A percentile compares a stretch with the other conserved stretches of the same genome.
These are phyloP conservation scores for Aureobasidium sp. DNA, from an alignment of 2,329 filamentous ascomycete species.

Conservation along the genomic window DNA sequence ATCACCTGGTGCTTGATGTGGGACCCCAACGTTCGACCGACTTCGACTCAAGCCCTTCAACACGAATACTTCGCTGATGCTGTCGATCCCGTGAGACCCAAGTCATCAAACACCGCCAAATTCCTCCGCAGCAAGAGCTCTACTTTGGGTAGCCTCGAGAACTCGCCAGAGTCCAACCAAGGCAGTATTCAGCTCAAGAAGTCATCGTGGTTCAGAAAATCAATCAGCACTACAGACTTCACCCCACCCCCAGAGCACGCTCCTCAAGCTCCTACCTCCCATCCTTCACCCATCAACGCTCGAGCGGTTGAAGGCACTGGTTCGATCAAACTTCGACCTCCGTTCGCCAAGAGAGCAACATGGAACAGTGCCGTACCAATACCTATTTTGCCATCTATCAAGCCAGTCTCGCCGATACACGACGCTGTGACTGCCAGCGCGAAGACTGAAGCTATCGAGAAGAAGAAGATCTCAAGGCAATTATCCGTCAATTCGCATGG, in stretches of 20 bases:
- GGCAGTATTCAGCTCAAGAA: slow-evolving; percentile 64
- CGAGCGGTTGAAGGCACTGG: slow-evolving; percentile 39
- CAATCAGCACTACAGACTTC: slow-evolving; percentile 74
- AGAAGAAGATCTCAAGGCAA: slow-evolving; percentile 85
- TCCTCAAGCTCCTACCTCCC: slow-evolving; percentile 28
- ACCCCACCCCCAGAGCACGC: slow-evolving; percentile 55
- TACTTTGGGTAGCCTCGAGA: slow-evolving; percentile 64
- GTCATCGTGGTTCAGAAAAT: slow-evolving; percentile 90
- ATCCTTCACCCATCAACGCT: slow-evolving; percentile 38
- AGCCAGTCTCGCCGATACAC: slow-evolving; percentile 91
- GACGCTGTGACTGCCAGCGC: slow-evolving; percentile 70
- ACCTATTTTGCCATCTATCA: slow-evolving; percentile 89
- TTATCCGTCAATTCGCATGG: slow-evolving; percentile 85
- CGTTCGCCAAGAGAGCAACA: slow-evolving; percentile 74
- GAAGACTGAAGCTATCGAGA: slow-evolving; percentile 58
- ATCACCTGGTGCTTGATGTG: slow-evolving; percentile 99
- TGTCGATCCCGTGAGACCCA: slow-evolving; percentile 84
- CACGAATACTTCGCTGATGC: slow-evolving; percentile 95
- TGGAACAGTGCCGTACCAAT: slow-evolving; percentile 95
- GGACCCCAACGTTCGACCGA: slow-evolving; percentile 89
- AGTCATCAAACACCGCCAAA: slow-evolving; percentile 78
- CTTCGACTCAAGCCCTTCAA: slow-evolving; percentile 84
- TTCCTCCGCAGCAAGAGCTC: slow-evolving; percentile 87
- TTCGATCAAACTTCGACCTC: slow-evolving; percentile 48
- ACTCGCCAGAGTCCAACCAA: slow-evolving; percentile 52